Evolutionary conservation across 495 filamentous ascomycete species (phyloP).

Genomic region (Umbilicaria muhlenbergii): DNA sequence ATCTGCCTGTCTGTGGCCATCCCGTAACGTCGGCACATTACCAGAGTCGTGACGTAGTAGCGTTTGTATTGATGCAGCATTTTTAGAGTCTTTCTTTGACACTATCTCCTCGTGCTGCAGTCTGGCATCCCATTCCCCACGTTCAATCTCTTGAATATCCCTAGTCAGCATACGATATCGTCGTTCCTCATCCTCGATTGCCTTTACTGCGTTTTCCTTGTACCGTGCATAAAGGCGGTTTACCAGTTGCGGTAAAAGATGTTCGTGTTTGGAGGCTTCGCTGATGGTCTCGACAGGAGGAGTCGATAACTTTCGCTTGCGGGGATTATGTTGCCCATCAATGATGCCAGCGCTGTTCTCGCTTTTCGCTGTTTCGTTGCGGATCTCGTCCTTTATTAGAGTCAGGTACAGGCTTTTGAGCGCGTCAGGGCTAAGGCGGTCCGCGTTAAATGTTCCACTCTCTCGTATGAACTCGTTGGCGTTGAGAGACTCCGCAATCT

Average conservation of each 20-base stretch:
- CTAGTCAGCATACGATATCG: slow-evolving; percentile 42
- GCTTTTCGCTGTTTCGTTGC: slow-evolving; percentile 9
- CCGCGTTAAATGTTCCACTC: slow-evolving; percentile 50
- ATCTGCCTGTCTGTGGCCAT: too few relatives aligned
- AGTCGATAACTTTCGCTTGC: slow-evolving; percentile 58
- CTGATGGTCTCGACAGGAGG: slow-evolving; percentile 45
- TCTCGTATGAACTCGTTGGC: slow-evolving; percentile 53
- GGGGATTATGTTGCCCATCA: slow-evolving; percentile 28
- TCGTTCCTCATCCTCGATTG: slow-evolving; percentile 63
- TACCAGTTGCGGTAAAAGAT: slow-evolving; percentile 52
- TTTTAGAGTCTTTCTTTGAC: slow-evolving; percentile 4
- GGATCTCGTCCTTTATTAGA: slow-evolving; percentile 58
- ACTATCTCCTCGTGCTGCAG: slow-evolving; percentile 14
- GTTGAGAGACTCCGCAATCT: slow-evolving; percentile 58
- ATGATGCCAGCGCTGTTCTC: slow-evolving; percentile 20
- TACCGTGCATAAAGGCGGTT: slow-evolving; percentile 62
- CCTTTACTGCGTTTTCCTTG: slow-evolving; percentile 43
- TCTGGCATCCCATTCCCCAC: slow-evolving; percentile 34
- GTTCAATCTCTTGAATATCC: slow-evolving; percentile 55
- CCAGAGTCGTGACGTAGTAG: slow-evolving; percentile 12
- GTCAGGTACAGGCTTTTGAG: slow-evolving; percentile 62
- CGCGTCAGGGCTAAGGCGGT: slow-evolving; percentile 60
- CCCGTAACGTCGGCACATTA: neutral
- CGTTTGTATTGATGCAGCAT: slow-evolving; percentile 9
- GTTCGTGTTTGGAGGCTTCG: slow-evolving; percentile 45